A percentile compares a stretch with the other conserved stretches of the same genome.
phyloP scores from a whole-genome alignment of 176 grass and related monocot species.

The Poa annua region DNA sequence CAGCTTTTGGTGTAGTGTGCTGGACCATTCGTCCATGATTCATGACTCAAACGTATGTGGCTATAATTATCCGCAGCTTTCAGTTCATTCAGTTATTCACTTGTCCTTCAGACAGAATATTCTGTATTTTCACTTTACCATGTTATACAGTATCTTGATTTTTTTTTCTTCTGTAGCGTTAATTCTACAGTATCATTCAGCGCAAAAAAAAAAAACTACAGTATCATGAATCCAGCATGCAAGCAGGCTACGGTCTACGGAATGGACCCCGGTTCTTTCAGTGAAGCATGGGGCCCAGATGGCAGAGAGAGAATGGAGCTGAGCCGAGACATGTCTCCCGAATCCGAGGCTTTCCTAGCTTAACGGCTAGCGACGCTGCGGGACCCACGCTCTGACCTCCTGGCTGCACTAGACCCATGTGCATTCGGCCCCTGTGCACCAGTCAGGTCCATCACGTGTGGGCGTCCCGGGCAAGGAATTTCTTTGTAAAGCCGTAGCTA shows the following conservation, averaged over 20 bases:
- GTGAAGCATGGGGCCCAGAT: neutral
- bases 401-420: conserved; percentile 18
- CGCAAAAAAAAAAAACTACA: no score
- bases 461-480: no score
- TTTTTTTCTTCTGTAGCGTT: no score
- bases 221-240: no score
- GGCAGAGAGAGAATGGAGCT: neutral
- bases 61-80: conserved; percentile 8
- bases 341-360: conserved; percentile 4
- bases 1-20: conserved; percentile 20
- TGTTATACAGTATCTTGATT: no score
- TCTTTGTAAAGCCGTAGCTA: no score
- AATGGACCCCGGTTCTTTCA: neutral
- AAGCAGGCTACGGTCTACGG: neutral
- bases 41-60: neutral
- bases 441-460: neutral
- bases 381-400: conserved; percentile 17
- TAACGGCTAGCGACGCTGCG: neutral
- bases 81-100: neutral
- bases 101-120: neutral
- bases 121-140: neutral
- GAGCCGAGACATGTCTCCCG: neutral
- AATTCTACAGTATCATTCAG: no score
- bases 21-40: conserved; percentile 33
- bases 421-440: neutral